Percentiles rank a stretch among this genome's conserved stretches.
Conservation (phyloP, 2,329 filamentous ascomycete species). For the Claviceps sorghi region DNA sequence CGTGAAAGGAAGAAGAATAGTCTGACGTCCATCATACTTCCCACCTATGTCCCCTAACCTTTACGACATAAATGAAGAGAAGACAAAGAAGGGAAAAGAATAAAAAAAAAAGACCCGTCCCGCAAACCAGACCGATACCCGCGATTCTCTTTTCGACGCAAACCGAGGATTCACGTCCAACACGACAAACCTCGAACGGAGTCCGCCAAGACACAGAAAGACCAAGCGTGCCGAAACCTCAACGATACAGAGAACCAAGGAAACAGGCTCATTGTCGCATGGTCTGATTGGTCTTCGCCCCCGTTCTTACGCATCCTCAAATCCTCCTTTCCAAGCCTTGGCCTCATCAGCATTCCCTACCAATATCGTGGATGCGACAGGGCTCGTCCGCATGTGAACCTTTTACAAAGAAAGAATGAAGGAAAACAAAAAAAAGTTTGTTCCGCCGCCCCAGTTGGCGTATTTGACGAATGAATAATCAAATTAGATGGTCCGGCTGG, state of each 20-base stretch:
- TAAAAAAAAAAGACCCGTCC: background rate
- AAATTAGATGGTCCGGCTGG: background rate
- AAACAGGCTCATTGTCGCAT: background rate
- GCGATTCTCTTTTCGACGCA: background rate
- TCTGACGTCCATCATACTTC: background rate
- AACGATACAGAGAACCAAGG: background rate
- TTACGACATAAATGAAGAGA: background rate
- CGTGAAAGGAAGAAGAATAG: background rate
- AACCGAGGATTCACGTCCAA: slow-evolving; percentile 4
- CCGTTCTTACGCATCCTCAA: background rate
- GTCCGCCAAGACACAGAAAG: background rate
- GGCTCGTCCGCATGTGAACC: background rate
- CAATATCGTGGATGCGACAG: background rate
- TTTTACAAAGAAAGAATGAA: background rate
- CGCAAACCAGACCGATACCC: background rate
- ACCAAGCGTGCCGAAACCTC: background rate
- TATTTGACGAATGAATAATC: background rate
- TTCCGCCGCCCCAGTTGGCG: background rate
- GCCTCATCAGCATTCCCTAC: background rate
- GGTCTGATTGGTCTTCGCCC: background rate
- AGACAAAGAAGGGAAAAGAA: too few species aligned
- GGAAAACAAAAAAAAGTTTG: background rate
- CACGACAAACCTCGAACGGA: background rate
- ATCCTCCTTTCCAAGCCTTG: background rate
- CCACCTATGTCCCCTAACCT: background rate